These are phyloP conservation scores for Ceriops tagal DNA, from an alignment of 345 rosid genomes.

Conservation along the genomic window DNA sequence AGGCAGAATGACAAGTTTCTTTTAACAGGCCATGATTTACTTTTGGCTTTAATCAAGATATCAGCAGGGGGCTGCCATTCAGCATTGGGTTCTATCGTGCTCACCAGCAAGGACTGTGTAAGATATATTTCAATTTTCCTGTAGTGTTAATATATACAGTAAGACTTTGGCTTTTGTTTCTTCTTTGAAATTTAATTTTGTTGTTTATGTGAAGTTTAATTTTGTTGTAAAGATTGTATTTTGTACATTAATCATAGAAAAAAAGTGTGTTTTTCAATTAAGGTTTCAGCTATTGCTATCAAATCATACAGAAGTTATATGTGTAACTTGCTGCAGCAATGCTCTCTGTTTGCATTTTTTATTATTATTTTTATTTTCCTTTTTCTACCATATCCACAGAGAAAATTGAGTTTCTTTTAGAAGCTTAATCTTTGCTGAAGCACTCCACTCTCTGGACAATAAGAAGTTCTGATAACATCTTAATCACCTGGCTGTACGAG, in stretches of 20 bases:
- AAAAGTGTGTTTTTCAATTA: neutral
- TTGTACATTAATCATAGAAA: neutral
- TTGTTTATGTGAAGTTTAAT: neutral
- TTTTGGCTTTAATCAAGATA: slow-evolving; percentile 58
- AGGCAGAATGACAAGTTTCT: slow-evolving; percentile 15
- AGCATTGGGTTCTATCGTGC: neutral
- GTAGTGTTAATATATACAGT: neutral
- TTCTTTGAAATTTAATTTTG: neutral
- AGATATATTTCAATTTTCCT: neutral
- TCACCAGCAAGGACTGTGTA: neutral
- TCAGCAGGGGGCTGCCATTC: neutral
- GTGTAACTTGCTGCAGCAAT: too few relatives aligned
- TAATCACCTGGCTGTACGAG: neutral
- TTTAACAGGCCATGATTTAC: slow-evolving; percentile 69
- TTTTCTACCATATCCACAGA: neutral
- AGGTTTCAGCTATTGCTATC: too few relatives aligned
- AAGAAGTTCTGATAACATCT: too few relatives aligned
- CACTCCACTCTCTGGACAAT: too few relatives aligned
- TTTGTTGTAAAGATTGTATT: neutral
- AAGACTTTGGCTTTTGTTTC: neutral
- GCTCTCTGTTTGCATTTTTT: too few relatives aligned
- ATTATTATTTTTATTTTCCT: too few relatives aligned
- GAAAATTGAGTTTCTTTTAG: neutral
- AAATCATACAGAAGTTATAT: too few relatives aligned
- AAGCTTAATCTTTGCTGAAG: too few relatives aligned